These are phyloP conservation scores for Potentilla sterilis DNA, from an alignment of 306 rosid species.

Conservation along the genomic window DNA sequence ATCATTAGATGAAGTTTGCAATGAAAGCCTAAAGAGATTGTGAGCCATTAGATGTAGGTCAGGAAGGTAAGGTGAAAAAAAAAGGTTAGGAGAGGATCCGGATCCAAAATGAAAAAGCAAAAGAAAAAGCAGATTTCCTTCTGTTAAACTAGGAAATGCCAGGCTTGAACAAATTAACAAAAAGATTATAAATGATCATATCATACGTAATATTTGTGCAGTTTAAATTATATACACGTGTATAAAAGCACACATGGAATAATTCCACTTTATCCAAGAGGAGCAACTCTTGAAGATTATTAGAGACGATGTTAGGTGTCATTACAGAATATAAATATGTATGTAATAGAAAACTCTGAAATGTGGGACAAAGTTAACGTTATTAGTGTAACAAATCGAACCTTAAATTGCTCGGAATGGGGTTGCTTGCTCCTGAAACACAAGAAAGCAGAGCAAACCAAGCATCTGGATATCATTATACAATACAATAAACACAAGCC, in stretches of 20 bases:
- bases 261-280: not conserved
- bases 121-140: not conserved
- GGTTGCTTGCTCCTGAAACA: conserved; percentile 66
- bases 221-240: not conserved
- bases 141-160: not conserved
- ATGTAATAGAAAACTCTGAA: not conserved
- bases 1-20: too few relatives aligned
- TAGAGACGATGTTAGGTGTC: not conserved
- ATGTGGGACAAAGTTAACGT: not conserved
- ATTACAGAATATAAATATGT: not conserved
- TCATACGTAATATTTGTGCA: not conserved
- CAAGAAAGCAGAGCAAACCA: conserved; percentile 25
- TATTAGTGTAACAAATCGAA: conserved; percentile 15
- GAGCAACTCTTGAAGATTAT: too few relatives aligned
- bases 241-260: not conserved
- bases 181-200: too few relatives aligned
- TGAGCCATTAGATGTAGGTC: too few relatives aligned
- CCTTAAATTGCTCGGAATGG: conserved; percentile 54
- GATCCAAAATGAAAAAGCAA: not conserved
- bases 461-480: not conserved
- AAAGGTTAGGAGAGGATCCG: too few relatives aligned
- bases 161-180: not conserved
- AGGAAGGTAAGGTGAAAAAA: too few relatives aligned
- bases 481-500: not conserved
- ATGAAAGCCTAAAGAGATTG: too few relatives aligned